Base-by-base conservation (phyloP, 2,329 filamentous ascomycete species). In the Fusarium sarcochroum region DNA sequence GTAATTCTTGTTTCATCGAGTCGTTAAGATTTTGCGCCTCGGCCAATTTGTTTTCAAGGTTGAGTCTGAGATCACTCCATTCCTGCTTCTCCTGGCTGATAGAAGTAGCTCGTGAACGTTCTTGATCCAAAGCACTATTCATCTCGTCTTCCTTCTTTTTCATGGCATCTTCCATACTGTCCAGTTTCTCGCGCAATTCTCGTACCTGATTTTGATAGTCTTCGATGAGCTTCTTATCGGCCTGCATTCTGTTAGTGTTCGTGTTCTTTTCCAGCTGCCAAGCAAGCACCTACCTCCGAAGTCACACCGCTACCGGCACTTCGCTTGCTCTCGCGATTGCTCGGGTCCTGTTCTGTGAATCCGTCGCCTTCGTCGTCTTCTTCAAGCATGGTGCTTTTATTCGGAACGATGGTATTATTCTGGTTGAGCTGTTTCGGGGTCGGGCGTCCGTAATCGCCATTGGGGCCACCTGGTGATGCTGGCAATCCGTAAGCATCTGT, bases 381-480 rank as follows among this genome's bases (percentile, higher is more conserved):
- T 78, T 99, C 96, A 2, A 98, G 89, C 90, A 98, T 94, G 1
- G 93, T 98, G 75, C 95, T 97, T 81, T 98, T 99, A 77, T 98
- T 98, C 1, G 96, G 96, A 32, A 98, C 92, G 74, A 98, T 97
- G 0, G 94, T 98, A 76, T 97, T 98, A 76, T 92, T 95, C 77
- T 97, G 94, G 47, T 80, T 81, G 70, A 97, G 94, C 37, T 94
- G 94, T 77, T 97, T 97, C 17, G 93, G 91, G 70, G 93, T 88
- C 6, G 94, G 94, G 45, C 93, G 87, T 41, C 91, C 90, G 68
- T 89, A 91, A 52, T 91, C 89, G 73, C 89, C 89, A 46, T 85
- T 85, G 8, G 83, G 83, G 48, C 87, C 66, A 52, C 85, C 84
- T 9, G 89, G 89, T 13, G 89, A 90, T 13, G 86, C 84, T 63